phyloP scores from a whole-genome alignment of 139 green algal species.

The Coelastrella sp. region DNA sequence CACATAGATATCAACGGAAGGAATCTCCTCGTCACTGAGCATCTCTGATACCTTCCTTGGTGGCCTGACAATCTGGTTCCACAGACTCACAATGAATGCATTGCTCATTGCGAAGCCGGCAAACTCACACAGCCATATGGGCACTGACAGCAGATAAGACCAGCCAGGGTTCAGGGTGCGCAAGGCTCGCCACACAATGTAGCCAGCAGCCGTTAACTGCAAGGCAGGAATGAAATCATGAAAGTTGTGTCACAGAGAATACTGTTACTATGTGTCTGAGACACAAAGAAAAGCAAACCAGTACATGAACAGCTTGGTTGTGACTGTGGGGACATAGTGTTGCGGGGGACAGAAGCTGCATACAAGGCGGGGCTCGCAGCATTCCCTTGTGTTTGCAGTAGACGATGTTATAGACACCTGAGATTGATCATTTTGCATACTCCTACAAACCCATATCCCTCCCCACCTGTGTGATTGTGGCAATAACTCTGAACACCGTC shows the following conservation, averaged over 20 bases:
- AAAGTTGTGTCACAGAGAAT: neutral
- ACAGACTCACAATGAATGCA: slow-evolving; percentile 15
- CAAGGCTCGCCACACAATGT: slow-evolving; percentile 31
- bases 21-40: too few species aligned
- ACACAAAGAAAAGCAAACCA: neutral
- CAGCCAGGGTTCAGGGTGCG: slow-evolving; percentile 29
- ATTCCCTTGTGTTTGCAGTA: neutral
- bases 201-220: neutral
- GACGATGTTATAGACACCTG: neutral
- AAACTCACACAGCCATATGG: slow-evolving; percentile 9
- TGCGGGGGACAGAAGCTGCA: too few species aligned
- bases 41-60: too few species aligned
- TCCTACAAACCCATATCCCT: neutral
- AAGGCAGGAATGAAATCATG: too few species aligned
- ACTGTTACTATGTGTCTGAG: too few species aligned
- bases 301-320: too few species aligned
- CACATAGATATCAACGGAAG: too few species aligned
- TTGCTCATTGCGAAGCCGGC: slow-evolving; percentile 32
- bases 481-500: slow-evolving; percentile 5
- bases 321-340: too few species aligned
- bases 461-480: slow-evolving; percentile 35
- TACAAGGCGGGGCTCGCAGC: too few species aligned
- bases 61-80: too few species aligned
- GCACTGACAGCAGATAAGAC: slow-evolving; percentile 34
- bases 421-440: neutral